A percentile compares a stretch with the other conserved stretches of the same genome.
These are phyloP conservation scores for Hippophae tibetana DNA, from an alignment of 306 rosid genomes.

Conservation along the genomic window DNA sequence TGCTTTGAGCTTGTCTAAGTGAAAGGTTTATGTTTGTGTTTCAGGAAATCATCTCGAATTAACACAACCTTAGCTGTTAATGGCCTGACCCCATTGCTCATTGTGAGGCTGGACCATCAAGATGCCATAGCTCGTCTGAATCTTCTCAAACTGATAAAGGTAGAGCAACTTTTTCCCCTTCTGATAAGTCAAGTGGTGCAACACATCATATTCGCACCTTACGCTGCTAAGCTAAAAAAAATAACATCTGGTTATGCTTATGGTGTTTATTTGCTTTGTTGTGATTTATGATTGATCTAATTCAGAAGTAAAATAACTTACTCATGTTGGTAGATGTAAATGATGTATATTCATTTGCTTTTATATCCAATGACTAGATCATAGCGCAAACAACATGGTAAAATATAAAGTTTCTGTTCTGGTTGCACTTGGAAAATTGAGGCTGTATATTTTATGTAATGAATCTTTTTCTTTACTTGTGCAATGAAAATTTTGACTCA, in stretches of 20 bases:
- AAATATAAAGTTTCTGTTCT: no score
- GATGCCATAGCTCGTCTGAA: slow-evolving; percentile 99
- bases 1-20: slow-evolving; percentile 7
- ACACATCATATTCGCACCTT: not conserved
- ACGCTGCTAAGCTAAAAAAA: not conserved
- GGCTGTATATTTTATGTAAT: no score
- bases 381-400: no score
- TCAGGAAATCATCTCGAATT: slow-evolving; percentile 94
- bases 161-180: slow-evolving; percentile 6
- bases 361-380: no score
- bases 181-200: not conserved
- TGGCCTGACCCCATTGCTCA: slow-evolving; percentile 90
- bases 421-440: no score
- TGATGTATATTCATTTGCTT: no score
- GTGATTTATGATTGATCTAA: not conserved
- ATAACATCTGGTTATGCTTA: not conserved
- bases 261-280: not conserved
- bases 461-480: no score
- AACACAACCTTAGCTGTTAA: slow-evolving; percentile 93
- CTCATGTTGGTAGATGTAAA: no score
- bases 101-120: slow-evolving; percentile 90
- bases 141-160: slow-evolving; percentile 96
- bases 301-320: no score
- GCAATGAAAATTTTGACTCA: no score
- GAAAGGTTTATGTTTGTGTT: slow-evolving; percentile 13